These are phyloP conservation scores for Torulaspora gathmanii DNA, from an alignment of 805 yeast species.

Conservation along the genomic window DNA sequence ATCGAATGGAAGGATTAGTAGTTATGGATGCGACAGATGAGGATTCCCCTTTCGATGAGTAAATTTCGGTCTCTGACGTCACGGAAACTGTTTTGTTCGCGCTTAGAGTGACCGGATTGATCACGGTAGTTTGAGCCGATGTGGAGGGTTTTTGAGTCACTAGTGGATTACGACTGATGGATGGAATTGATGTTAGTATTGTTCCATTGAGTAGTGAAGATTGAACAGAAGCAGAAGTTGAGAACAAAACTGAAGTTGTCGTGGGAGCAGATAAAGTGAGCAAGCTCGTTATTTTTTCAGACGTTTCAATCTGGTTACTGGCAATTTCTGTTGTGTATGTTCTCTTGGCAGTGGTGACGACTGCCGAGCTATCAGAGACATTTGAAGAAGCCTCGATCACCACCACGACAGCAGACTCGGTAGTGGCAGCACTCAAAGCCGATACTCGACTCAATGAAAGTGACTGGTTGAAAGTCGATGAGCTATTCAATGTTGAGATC, in stretches of 20 bases:
- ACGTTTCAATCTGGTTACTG: background rate
- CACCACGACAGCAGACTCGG: background rate
- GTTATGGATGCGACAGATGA: background rate
- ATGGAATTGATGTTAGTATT: conserved; percentile 31
- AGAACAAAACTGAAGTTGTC: conserved; percentile 17
- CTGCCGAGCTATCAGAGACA: background rate
- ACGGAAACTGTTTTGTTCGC: conserved; percentile 15
- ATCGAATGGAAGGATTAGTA: background rate
- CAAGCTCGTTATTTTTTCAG: conserved; percentile 12
- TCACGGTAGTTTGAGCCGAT: conserved; percentile 28
- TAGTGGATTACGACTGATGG: conserved; percentile 32
- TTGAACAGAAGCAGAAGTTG: conserved; percentile 13
- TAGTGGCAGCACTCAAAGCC: background rate
- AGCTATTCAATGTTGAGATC: too few species aligned
- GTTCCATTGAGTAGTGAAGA: conserved; percentile 26
- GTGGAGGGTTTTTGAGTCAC: conserved; percentile 30
- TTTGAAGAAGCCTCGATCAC: background rate
- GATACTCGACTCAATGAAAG: background rate
- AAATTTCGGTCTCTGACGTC: background rate
- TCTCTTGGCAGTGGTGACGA: background rate
- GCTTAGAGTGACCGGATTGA: conserved; percentile 34
- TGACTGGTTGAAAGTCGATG: too few species aligned
- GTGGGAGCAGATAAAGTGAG: conserved; percentile 17
- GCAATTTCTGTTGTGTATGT: background rate
- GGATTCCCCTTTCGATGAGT: background rate